phyloP scores from a whole-genome alignment of 768 basidiomycete species.

The Macrolepiota dolichaula region DNA sequence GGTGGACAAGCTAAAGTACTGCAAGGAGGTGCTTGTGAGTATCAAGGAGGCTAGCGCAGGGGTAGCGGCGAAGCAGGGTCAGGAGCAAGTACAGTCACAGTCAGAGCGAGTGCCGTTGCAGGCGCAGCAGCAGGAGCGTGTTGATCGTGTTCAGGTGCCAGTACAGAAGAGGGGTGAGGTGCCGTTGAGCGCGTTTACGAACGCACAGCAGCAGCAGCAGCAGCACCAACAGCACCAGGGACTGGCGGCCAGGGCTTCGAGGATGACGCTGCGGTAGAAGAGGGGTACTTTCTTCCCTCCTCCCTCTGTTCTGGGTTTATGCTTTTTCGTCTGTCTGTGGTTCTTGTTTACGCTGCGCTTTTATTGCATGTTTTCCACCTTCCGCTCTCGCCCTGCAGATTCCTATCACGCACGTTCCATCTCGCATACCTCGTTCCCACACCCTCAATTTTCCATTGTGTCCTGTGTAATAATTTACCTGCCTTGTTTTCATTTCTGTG shows the following conservation, averaged over 20 bases:
- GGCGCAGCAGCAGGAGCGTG: background rate
- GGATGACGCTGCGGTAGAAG: constrained; percentile 15
- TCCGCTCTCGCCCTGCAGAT: background rate
- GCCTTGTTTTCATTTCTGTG: background rate
- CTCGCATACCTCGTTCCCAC: background rate
- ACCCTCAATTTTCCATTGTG: background rate
- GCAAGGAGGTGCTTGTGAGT: constrained; percentile 76
- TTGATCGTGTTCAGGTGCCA: background rate
- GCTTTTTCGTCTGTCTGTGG: background rate
- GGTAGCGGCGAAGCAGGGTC: constrained; percentile 8
- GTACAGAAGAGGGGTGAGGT: constrained; percentile 6
- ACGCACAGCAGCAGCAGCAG: constrained; percentile 5
- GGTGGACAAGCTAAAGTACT: constrained; percentile 81
- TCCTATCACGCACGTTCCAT: background rate
- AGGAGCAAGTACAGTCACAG: background rate
- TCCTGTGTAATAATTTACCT: background rate
- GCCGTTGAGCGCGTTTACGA: background rate
- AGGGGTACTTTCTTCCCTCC: background rate
- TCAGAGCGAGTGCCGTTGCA: background rate
- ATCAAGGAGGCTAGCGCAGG: constrained; percentile 57
- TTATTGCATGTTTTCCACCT: background rate
- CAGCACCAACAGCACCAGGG: constrained; percentile 10
- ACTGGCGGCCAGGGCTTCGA: constrained; percentile 15
- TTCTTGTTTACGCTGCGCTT: background rate
- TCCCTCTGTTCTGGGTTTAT: background rate